Evolutionary conservation across 768 basidiomycete genomes (phyloP), one percentile per base, ranked within the genome.

Genomic region (Naematelia aurantialba): DNA sequence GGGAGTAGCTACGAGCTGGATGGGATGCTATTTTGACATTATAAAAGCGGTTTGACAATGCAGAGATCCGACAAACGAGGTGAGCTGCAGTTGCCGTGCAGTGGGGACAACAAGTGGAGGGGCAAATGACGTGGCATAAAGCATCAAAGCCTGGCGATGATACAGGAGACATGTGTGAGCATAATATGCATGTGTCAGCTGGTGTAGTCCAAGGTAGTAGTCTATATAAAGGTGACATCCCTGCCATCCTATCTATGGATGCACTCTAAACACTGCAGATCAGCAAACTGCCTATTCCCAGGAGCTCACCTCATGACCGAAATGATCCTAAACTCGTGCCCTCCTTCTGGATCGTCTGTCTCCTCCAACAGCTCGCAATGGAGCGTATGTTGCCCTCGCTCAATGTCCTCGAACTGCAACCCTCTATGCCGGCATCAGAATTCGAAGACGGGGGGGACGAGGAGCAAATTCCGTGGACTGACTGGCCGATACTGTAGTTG

Each of bases 281-380:
- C n/a, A n/a, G n/a, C n/a, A n/a, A n/a, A n/a, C n/a, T n/a, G n/a
- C n/a, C n/a, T n/a, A n/a, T n/a, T n/a, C n/a, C n/a, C n/a, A n/a
- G n/a, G n/a, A n/a, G n/a, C n/a, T 55, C 31, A 68, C 69, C 67
- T 69, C 55, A 69, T 65, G 14, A 75, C 54, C 4, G 69, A 69
- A 27, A 73, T 69, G 49, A 73, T 60, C 51, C 71, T 57, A 52
- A 75, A 73, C 50, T 72, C 74, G 29, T 66, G 63, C 17, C 69
- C 66, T 2, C 72, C 72, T 10, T 54, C 59, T 21, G 74, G 72
- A 59, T 75, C 74, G 0, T 59, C 60, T 1, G 71, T 75, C 8
- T 66, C 58, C 31, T 63, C 53, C 25, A 66, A 29, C n/a, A 71
- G 27, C 56, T 68, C 62, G 56, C 74, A 75, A n/a, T 69, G 62